Base-by-base conservation (phyloP, 2,329 filamentous ascomycete genomes). In the Fusarium penzigii region DNA sequence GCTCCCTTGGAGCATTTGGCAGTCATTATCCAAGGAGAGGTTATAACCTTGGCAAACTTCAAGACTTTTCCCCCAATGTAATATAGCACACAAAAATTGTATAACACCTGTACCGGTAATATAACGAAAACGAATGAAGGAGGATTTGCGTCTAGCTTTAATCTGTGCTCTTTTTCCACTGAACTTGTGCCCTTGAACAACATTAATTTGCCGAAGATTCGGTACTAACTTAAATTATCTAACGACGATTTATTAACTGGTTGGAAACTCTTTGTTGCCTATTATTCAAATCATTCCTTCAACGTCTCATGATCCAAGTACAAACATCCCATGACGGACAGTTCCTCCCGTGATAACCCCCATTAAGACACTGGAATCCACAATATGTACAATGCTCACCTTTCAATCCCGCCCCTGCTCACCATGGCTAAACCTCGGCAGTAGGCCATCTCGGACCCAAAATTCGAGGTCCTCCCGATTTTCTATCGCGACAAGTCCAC, bases 1-100 rank as follows among this genome's bases (percentile, higher is more conserved):
- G 67, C 71, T 97, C 55, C 92, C 94, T 1, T 96, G 90, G 86
- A 89, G 83, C 55, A 70, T 85, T 16, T 85, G 81, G 79, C 75
- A 77, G 49, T 75, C 81, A 3, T 61, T 78, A 11, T 79, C 74
- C n/a, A 77, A 74, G 25, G 69, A 78, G 42, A 70, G 73, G 55
- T 72, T 84, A 61, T 84, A 61, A 65, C 44, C 10, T 42, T 39
- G 43, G 44, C 14, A 8, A 49, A 40, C 51, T 42, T 47, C 46
- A 25, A 41, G 51, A 32, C 13, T 38, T 46, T 51, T 40, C 16
- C 29, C 16, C n/a, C n/a, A n/a, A 11, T 36, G 3, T 36, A 36
- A 3, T 25, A 12, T 7, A 17, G 9, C 20, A 16, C 25, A 36
- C 12, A 12, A 25, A 44, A 40, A 40, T 9, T 40, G 39, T 40